Conservation (phyloP, 345 rosid genomes). For the Hibiscus trionum region DNA sequence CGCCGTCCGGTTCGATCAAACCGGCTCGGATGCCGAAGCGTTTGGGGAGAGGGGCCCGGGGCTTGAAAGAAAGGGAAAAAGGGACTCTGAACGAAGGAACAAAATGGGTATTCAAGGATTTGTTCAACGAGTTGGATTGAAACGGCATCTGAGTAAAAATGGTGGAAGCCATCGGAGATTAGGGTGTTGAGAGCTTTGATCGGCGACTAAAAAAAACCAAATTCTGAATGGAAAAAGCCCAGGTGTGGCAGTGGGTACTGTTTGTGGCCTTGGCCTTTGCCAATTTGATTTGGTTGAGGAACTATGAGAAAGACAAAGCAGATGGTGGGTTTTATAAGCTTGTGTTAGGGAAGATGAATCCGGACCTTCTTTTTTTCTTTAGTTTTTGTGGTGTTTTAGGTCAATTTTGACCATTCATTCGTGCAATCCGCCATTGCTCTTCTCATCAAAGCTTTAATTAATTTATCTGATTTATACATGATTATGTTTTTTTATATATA, state of each 20-base stretch:
- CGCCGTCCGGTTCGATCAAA: constrained; percentile 87
- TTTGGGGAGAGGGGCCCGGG: constrained; percentile 9
- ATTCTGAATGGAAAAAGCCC: neutral
- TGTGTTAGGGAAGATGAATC: constrained; percentile 37
- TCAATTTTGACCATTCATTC: neutral
- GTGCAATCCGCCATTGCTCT: too few relatives aligned
- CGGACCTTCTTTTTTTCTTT: constrained; percentile 19
- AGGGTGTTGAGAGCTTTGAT: neutral
- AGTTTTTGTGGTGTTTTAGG: neutral
- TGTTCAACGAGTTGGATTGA: constrained; percentile 35
- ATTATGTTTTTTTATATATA: too few relatives aligned
- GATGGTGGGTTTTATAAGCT: neutral
- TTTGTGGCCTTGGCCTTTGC: neutral
- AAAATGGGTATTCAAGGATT: constrained; percentile 31
- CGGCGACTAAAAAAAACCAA: constrained; percentile 5
- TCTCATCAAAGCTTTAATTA: neutral
- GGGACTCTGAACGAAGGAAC: constrained; percentile 30
- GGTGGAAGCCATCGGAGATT: constrained; percentile 48
- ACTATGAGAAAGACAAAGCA: neutral
- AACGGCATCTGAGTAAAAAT: constrained; percentile 28
- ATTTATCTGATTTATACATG: neutral
- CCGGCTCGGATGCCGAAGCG: constrained; percentile 32
- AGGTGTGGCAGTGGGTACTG: neutral
- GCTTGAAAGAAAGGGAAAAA: constrained; percentile 13
- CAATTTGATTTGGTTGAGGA: neutral